phyloP scores from a whole-genome alignment of 495 filamentous ascomycete species.

The Aspergillus nanangensis region DNA sequence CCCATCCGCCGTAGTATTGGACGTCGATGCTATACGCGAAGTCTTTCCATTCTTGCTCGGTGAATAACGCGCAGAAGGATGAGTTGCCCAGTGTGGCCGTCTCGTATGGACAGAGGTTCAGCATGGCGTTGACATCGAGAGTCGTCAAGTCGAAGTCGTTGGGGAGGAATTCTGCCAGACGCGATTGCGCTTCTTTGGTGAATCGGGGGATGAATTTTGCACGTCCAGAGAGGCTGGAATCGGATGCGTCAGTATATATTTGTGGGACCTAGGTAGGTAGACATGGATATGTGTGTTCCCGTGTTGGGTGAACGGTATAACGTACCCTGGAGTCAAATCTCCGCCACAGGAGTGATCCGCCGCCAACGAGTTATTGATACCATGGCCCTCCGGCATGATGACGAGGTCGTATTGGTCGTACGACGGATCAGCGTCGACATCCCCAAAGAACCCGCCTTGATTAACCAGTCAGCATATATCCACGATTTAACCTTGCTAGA shows the following conservation, averaged over 20 bases:
- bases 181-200: conserved; percentile 18
- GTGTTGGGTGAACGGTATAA: neutral
- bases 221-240: conserved; percentile 19
- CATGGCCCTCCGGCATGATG: conserved; percentile 41
- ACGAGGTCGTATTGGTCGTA: conserved; percentile 38
- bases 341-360: conserved; percentile 32
- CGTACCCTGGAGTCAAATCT: conserved; percentile 11
- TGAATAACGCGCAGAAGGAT: conserved; percentile 52
- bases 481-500: neutral
- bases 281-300: neutral
- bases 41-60: conserved; percentile 51
- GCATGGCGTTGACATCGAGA: conserved; percentile 50
- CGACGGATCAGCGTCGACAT: conserved; percentile 30
- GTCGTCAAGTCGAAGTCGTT: conserved; percentile 45
- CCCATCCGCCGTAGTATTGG: conserved; percentile 52
- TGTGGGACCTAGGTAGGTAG: conserved; percentile 29
- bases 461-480: conserved; percentile 3
- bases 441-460: conserved; percentile 34
- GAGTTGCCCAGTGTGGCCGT: conserved; percentile 21
- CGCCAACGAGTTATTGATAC: conserved; percentile 47
- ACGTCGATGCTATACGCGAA: conserved; percentile 57
- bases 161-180: conserved; percentile 23
- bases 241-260: too few species aligned
- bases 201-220: conserved; percentile 20
- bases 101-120: conserved; percentile 38